These are phyloP conservation scores for Nitzschia sp. DNA, from an alignment of 108 stramenopile species.

Conservation along the genomic window DNA sequence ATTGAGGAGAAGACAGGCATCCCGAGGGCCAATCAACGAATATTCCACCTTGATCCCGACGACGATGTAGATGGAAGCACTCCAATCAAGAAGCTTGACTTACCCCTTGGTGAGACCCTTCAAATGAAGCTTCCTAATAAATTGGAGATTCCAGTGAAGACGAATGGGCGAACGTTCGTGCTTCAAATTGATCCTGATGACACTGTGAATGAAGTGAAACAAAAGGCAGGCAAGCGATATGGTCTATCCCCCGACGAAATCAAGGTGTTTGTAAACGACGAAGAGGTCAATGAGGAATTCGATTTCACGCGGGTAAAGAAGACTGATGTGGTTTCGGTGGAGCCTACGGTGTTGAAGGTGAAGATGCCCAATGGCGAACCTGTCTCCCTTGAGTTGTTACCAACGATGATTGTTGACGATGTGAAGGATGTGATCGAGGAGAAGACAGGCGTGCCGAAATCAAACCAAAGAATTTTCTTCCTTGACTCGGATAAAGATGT, in stretches of 20 bases:
- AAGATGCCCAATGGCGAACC: constrained; percentile 13
- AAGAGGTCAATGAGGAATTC: background rate
- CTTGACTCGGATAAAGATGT: constrained; percentile 7
- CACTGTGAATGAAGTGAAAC: constrained; percentile 18
- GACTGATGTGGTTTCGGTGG: constrained; percentile 1
- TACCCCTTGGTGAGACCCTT: background rate
- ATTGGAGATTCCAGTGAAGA: constrained; percentile 9
- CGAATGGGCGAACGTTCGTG: constrained; percentile 23
- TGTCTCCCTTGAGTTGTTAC: constrained; percentile 1
- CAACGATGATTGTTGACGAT: background rate
- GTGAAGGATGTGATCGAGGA: constrained; percentile 4
- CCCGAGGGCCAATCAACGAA: constrained; percentile 14
- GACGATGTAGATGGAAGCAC: constrained; percentile 20
- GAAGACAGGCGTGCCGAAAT: background rate
- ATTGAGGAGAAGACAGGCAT: constrained; percentile 26
- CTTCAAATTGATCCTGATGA: constrained; percentile 24
- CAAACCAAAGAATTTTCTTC: constrained; percentile 20
- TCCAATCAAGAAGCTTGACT: constrained; percentile 3
- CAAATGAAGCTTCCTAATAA: background rate
- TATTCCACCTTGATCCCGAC: constrained; percentile 15
- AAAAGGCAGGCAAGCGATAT: constrained; percentile 5
- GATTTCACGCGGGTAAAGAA: background rate
- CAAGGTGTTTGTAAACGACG: constrained; percentile 5
- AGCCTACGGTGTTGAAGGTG: constrained; percentile 15
- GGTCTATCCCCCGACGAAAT: constrained; percentile 14